Conservation (phyloP, 257 asterid genomes). For the Petrea volubilis region DNA sequence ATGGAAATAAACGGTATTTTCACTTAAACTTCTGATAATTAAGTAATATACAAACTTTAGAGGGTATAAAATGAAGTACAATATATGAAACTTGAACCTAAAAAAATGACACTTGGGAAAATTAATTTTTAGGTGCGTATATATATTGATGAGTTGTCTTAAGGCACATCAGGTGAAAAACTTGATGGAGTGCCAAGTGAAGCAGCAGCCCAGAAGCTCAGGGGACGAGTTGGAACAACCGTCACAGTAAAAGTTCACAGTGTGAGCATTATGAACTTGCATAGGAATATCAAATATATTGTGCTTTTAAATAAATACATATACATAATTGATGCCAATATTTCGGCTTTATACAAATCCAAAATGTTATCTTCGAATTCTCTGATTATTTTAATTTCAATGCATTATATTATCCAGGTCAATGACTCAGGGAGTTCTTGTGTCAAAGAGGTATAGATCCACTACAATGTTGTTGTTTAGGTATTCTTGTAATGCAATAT, state of each 20-base stretch:
- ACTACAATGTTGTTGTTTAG: neutral
- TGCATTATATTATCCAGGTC: slow-evolving; percentile 43
- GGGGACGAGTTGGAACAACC: slow-evolving; percentile 89
- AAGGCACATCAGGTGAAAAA: slow-evolving; percentile 59
- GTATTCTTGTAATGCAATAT: slow-evolving; percentile 5
- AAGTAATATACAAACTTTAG: neutral
- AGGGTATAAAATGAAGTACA: no score
- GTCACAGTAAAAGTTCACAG: slow-evolving; percentile 76
- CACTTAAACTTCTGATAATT: neutral
- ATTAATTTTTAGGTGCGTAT: neutral
- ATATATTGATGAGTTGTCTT: neutral
- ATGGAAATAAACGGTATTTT: slow-evolving; percentile 80
- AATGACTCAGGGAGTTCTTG: slow-evolving; percentile 43
- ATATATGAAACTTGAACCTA: neutral
- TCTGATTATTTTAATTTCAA: slow-evolving; percentile 1
- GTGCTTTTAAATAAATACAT: neutral
- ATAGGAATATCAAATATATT: neutral
- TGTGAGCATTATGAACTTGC: slow-evolving; percentile 42
- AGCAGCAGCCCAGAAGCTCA: slow-evolving; percentile 88
- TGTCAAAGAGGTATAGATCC: slow-evolving; percentile 64
- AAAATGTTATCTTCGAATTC: neutral
- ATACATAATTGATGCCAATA: neutral
- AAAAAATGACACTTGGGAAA: neutral
- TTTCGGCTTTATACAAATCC: neutral
- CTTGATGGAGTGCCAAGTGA: slow-evolving; percentile 82